A percentile compares a stretch with the other conserved stretches of the same genome.
phyloP scores from a whole-genome alignment of 768 basidiomycete genomes.

The Boletus pseudopeckii region DNA sequence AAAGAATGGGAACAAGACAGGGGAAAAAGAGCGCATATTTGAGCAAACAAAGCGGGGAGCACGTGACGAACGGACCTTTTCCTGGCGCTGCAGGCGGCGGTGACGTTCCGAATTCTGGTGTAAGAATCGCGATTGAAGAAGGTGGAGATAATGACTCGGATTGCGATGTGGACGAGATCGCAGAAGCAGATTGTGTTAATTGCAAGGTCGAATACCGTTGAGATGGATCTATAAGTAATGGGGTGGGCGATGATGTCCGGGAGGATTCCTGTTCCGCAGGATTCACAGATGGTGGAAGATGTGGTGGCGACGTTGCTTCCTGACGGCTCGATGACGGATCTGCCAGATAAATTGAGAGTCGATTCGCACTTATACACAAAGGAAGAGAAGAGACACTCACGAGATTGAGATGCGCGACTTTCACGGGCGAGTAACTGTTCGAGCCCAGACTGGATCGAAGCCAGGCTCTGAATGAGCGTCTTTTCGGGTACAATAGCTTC shows the following conservation, averaged over 20 bases:
- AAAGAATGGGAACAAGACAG: not conserved
- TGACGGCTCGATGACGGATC: not conserved
- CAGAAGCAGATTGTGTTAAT: not conserved
- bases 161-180: not conserved
- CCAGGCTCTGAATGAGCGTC: conserved; percentile 13
- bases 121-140: not conserved
- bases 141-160: not conserved
- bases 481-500: not conserved
- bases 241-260: not conserved
- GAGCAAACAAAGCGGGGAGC: not conserved
- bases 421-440: conserved; percentile 17
- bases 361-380: not conserved
- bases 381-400: conserved; percentile 8
- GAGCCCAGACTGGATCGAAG: conserved; percentile 21
- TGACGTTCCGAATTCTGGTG: not conserved
- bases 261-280: not conserved
- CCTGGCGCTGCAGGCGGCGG: not conserved
- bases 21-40: not conserved
- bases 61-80: conserved; percentile 4
- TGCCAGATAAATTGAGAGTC: not conserved
- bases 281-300: not conserved
- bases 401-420: not conserved
- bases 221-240: not conserved
- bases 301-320: not conserved
- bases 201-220: not conserved